Evolutionary conservation across 306 rosid genomes (phyloP), one percentile per base, ranked within the genome.

Genomic region (Comarum palustre): DNA sequence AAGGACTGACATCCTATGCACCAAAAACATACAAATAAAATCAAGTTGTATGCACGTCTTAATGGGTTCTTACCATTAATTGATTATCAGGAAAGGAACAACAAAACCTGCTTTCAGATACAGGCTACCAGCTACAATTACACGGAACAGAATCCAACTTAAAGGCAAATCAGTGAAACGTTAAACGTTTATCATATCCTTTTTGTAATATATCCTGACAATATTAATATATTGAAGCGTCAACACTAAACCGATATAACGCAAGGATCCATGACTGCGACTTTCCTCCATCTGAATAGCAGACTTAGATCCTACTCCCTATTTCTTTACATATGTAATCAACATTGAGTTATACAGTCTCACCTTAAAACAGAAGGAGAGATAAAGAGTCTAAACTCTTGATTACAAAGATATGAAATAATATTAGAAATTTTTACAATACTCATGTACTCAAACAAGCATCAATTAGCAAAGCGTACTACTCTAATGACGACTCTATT

Each of bases 281-380:
- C 61, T 57, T 69, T 41, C 67, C 34, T 66, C 61, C 36, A 55
- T 7, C 32, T 43, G 46, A 38, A 68, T 38, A 41, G 75, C 61
- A 66, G 69, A 69, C 36, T 74, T 69, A 60, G 54, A 68, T 66
- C 45, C 13, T 61, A 45, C 75, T 38, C 46, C 54, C 82, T 88
- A 93, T 79, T 93, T 93, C 90, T 92, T 95, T 54, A 97, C 99
- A 34, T 95, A 95, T 31, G 97, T 95, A 59, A 95, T 92, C 87
- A 84, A 82, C 99, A 95, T 95, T 2, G 96, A 88, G 63, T 88
- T 95, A 81, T 95, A 92, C n/a, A 86, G 90, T 71, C 90, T 90
- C 81, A 95, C 82, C 90, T 95, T 95, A 86, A 95, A 91, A 79
- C n/a, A n/a, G n/a, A n/a, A n/a, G n/a, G n/a, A n/a, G n/a, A n/a